Evolutionary conservation across 1,284 basidiomycete species (phyloP).

Genomic region (Fomitopsis schrenkii): DNA sequence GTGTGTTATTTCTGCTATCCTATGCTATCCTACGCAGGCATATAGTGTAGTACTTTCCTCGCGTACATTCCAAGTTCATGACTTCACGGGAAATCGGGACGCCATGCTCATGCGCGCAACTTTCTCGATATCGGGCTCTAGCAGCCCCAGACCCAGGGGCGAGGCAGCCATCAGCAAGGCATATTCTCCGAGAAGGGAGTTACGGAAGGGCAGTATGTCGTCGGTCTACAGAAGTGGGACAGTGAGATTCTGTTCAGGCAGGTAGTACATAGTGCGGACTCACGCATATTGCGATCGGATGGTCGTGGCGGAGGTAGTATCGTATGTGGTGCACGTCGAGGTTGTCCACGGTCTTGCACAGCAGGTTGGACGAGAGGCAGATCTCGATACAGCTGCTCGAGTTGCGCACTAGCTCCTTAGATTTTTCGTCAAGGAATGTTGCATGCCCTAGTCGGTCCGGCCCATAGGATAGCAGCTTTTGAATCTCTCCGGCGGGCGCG

Average conservation of each 20-base stretch:
- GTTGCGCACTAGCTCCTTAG: conserved; percentile 50
- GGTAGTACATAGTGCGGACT: conserved; percentile 21
- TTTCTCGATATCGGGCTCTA: conserved; percentile 48
- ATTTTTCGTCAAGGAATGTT: conserved; percentile 68
- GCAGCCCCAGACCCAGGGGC: conserved; percentile 67
- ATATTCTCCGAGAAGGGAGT: conserved; percentile 69
- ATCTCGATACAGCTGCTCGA: conserved; percentile 68
- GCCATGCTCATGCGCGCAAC: conserved; percentile 64
- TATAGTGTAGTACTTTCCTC: no score
- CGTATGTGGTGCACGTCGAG: conserved; percentile 71
- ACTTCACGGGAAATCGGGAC: conserved; percentile 23
- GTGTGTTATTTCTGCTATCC: no score
- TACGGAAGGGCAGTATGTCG: conserved; percentile 74
- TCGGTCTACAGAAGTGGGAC: conserved; percentile 54
- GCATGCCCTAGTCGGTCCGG: conserved; percentile 79
- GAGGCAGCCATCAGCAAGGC: conserved; percentile 66
- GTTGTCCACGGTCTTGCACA: conserved; percentile 67
- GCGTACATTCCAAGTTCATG: background rate
- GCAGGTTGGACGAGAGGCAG: conserved; percentile 77
- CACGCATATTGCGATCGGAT: conserved; percentile 76
- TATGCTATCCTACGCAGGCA: no score
- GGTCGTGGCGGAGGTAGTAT: conserved; percentile 58
- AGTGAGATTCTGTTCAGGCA: background rate
- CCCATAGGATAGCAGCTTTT: conserved; percentile 56
- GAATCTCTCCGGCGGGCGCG: conserved; percentile 56